Evolutionary conservation across 495 filamentous ascomycete species (phyloP).

Genomic region (Xylona heveae): DNA sequence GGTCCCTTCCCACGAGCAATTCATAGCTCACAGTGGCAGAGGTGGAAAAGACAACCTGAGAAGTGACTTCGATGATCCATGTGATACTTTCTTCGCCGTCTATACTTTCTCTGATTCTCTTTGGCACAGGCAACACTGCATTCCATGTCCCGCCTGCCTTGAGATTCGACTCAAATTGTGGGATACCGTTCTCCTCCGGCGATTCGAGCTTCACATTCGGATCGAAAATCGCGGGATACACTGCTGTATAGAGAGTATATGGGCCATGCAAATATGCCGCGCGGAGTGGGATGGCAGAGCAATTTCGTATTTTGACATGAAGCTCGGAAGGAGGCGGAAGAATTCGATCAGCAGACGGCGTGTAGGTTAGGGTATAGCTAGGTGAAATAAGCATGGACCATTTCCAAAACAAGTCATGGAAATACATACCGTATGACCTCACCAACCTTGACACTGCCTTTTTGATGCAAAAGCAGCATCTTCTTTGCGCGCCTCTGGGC

Average conservation of each 20-base stretch:
- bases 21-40: conserved; percentile 84
- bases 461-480: conserved; percentile 82
- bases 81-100: conserved; percentile 23
- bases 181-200: conserved; percentile 37
- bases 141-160: conserved; percentile 81
- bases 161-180: conserved; percentile 85
- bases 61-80: conserved; percentile 83
- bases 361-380: conserved; percentile 84
- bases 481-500: conserved; percentile 10
- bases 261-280: conserved; percentile 93
- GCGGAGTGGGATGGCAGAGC: conserved; percentile 71
- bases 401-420: neutral
- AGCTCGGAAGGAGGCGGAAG: conserved; percentile 60
- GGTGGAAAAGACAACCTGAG: conserved; percentile 77
- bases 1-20: conserved; percentile 64
- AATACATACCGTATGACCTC: conserved; percentile 50
- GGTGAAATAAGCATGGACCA: neutral
- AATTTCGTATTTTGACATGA: conserved; percentile 74
- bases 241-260: conserved; percentile 71
- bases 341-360: conserved; percentile 68
- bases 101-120: conserved; percentile 32
- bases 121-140: conserved; percentile 54
- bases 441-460: conserved; percentile 76
- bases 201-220: conserved; percentile 51
- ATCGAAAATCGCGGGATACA: conserved; percentile 60